These are phyloP conservation scores for Achlya hypogyna DNA, from an alignment of 352 stramenopile genomes.

Conservation along the genomic window DNA sequence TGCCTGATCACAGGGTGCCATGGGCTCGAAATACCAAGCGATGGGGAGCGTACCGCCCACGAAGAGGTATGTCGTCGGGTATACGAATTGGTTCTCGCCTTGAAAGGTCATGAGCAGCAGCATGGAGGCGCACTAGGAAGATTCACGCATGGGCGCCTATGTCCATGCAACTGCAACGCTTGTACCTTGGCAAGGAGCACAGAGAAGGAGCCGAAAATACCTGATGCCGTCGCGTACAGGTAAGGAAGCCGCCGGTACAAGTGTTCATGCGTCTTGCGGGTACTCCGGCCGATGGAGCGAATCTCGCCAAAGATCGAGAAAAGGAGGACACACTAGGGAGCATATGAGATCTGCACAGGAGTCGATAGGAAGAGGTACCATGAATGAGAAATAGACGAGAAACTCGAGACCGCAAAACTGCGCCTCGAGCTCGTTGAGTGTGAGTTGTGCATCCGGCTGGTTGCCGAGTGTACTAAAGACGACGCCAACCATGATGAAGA, in stretches of 20 bases:
- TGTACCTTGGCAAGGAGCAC: slow-evolving; percentile 69
- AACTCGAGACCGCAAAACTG: slow-evolving; percentile 75
- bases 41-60: slow-evolving; percentile 28
- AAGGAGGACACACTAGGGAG: slow-evolving; percentile 43
- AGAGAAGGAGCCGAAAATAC: slow-evolving; percentile 77
- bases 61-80: slow-evolving; percentile 79
- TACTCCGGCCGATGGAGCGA: slow-evolving; percentile 46
- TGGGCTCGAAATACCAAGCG: background rate
- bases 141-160: background rate
- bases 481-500: slow-evolving; percentile 74
- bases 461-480: slow-evolving; percentile 76
- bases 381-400: slow-evolving; percentile 66
- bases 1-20: slow-evolving; percentile 22
- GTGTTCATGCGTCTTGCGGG: slow-evolving; percentile 39
- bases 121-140: slow-evolving; percentile 56
- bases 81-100: slow-evolving; percentile 77
- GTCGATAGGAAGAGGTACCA: slow-evolving; percentile 30
- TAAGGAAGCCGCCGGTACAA: slow-evolving; percentile 65
- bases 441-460: slow-evolving; percentile 70
- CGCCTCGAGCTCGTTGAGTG: slow-evolving; percentile 59
- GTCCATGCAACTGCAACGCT: background rate
- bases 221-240: slow-evolving; percentile 69
- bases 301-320: slow-evolving; percentile 65
- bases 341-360: background rate
- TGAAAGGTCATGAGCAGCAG: slow-evolving; percentile 67